Evolutionary conservation across 164 flowering plant genomes (phyloP).

Genomic region (Cinnamomum chago): DNA sequence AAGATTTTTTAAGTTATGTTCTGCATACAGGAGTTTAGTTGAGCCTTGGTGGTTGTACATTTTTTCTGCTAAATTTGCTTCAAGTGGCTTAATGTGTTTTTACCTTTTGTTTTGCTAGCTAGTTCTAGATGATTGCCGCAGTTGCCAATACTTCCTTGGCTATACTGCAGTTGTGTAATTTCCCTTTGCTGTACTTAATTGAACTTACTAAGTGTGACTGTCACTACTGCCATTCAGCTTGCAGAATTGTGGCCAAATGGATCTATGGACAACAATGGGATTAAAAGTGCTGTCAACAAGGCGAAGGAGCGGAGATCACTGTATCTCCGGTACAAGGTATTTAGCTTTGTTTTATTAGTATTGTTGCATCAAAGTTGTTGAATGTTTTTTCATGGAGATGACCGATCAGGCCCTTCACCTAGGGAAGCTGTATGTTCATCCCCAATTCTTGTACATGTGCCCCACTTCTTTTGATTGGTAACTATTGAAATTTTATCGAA

Average conservation of each 20-base stretch:
- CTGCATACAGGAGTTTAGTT: too few species aligned
- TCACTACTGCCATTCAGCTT: constrained; percentile 47
- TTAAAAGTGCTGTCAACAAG: constrained; percentile 74
- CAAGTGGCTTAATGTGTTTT: too few species aligned
- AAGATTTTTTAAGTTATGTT: too few species aligned
- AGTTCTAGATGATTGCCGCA: too few species aligned
- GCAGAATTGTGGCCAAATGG: constrained; percentile 91
- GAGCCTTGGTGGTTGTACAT: too few species aligned
- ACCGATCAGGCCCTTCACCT: background rate
- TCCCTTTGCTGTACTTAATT: too few species aligned
- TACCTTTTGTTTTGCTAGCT: too few species aligned
- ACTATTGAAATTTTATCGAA: too few species aligned
- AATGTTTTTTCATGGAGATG: background rate
- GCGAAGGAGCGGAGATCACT: constrained; percentile 60
- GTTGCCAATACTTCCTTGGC: too few species aligned
- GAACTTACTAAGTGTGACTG: background rate
- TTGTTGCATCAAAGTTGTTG: background rate
- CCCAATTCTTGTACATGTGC: background rate
- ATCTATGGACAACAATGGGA: constrained; percentile 82
- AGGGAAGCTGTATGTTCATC: background rate
- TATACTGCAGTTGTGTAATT: too few species aligned
- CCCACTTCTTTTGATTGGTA: background rate
- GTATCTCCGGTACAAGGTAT: constrained; percentile 44
- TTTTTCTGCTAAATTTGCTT: too few species aligned
- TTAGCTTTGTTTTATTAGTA: background rate